Conservation (phyloP, 306 rosid species). For the Quercus bicolor region DNA sequence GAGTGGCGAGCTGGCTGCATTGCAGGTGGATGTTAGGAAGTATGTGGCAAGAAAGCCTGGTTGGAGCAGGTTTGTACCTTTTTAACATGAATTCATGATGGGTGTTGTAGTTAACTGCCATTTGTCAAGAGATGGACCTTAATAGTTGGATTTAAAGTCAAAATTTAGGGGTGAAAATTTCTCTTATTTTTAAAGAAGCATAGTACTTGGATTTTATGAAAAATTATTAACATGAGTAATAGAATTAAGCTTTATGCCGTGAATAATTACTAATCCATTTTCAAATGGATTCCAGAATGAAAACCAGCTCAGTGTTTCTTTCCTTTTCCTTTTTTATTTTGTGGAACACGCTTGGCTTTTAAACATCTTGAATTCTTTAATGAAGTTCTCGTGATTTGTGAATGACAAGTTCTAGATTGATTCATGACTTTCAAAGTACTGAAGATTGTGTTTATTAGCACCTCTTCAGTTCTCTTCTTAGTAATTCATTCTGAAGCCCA, state of each 20-base stretch:
- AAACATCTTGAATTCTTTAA: not conserved
- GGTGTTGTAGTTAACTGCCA: not conserved
- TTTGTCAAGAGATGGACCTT: not conserved
- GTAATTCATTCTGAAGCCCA: not conserved
- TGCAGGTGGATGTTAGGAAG: slow-evolving; percentile 96
- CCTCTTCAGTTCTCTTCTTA: not conserved
- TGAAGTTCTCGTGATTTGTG: not conserved
- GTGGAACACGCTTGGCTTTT: slow-evolving; percentile 11
- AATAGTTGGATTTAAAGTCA: not conserved
- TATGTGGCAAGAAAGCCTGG: slow-evolving; percentile 96
- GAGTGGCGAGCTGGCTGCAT: slow-evolving; percentile 88
- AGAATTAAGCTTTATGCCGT: not conserved
- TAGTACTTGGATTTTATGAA: not conserved
- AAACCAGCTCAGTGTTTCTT: not conserved
- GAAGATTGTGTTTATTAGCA: not conserved
- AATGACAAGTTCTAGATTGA: not conserved
- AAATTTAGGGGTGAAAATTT: not conserved
- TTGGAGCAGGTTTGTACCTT: slow-evolving; percentile 87
- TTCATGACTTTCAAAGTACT: slow-evolving; percentile 1
- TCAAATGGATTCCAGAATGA: not conserved
- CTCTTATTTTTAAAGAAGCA: not conserved
- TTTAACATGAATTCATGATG: not conserved
- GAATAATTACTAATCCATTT: not conserved
- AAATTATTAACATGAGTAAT: not conserved
- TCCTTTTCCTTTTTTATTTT: not conserved